Evolutionary conservation across 495 filamentous ascomycete species (phyloP).

Genomic region (Neurospora tetraspora): DNA sequence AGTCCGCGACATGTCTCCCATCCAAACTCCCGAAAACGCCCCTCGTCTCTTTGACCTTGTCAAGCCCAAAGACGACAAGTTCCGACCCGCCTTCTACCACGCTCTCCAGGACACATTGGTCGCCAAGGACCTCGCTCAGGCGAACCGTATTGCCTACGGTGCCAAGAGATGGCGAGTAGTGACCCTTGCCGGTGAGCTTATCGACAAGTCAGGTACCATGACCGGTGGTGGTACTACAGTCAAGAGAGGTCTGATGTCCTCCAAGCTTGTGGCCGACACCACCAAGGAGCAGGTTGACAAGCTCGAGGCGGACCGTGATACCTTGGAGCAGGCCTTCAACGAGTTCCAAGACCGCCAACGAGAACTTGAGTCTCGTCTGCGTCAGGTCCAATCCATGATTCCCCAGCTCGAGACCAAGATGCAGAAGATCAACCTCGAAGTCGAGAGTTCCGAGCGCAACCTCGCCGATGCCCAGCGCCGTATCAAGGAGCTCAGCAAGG

Average conservation of each 20-base stretch:
- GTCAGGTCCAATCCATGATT: conserved; percentile 67
- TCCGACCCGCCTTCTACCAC: conserved; percentile 87
- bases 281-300: conserved; percentile 80
- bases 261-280: conserved; percentile 76
- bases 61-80: conserved; percentile 75
- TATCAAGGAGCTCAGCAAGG: conserved; percentile 67
- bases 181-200: conserved; percentile 87
- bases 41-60: conserved; percentile 90
- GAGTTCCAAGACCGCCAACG: conserved; percentile 71
- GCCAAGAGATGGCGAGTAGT: conserved; percentile 90
- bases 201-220: conserved; percentile 97
- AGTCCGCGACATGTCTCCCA: conserved; percentile 58
- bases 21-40: conserved; percentile 84
- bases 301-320: conserved; percentile 77
- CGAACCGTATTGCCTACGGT: conserved; percentile 93
- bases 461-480: conserved; percentile 74
- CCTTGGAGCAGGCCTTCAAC: conserved; percentile 67
- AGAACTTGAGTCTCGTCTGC: conserved; percentile 61
- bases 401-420: conserved; percentile 80
- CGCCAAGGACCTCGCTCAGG: conserved; percentile 83
- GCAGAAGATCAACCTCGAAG: conserved; percentile 83
- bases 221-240: conserved; percentile 86
- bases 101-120: conserved; percentile 90
- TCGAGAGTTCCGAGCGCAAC: conserved; percentile 78
- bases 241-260: conserved; percentile 88